A percentile compares a stretch with the other conserved stretches of the same genome.
phyloP scores from a whole-genome alignment of 148 eudicot species.

The Chenopodium suecicum region DNA sequence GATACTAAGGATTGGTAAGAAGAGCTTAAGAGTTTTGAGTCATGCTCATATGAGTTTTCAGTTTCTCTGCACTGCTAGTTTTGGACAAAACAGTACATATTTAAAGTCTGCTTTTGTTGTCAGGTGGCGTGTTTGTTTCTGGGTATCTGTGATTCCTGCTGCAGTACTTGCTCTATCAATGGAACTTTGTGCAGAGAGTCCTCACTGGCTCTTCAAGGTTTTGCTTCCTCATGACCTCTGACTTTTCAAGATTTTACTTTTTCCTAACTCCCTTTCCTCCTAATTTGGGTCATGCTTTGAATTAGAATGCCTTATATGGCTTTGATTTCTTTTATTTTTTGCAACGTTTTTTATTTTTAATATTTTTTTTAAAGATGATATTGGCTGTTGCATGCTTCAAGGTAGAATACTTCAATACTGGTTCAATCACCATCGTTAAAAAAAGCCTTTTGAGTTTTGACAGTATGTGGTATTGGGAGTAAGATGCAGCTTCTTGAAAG shows the following conservation, averaged over 20 bases:
- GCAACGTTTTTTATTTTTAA: neutral
- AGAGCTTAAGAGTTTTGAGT: slow-evolving; percentile 13
- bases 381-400: neutral
- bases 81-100: neutral
- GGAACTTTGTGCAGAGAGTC: slow-evolving; percentile 84
- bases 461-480: neutral
- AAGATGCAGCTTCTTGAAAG: neutral
- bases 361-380: neutral
- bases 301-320: neutral
- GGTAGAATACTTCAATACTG: no score
- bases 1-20: slow-evolving; percentile 71
- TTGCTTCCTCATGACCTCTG: neutral
- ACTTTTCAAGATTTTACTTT: neutral
- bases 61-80: neutral
- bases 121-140: slow-evolving; percentile 97
- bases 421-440: no score
- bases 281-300: neutral
- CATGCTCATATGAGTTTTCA: neutral
- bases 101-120: slow-evolving; percentile 11
- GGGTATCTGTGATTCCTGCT: slow-evolving; percentile 82
- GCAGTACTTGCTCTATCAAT: slow-evolving; percentile 64
- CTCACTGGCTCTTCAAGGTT: slow-evolving; percentile 93
- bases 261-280: neutral
- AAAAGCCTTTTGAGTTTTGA: neutral
- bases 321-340: neutral